Base-by-base conservation (phyloP, 805 yeast genomes). In the Candida hungchunana region DNA sequence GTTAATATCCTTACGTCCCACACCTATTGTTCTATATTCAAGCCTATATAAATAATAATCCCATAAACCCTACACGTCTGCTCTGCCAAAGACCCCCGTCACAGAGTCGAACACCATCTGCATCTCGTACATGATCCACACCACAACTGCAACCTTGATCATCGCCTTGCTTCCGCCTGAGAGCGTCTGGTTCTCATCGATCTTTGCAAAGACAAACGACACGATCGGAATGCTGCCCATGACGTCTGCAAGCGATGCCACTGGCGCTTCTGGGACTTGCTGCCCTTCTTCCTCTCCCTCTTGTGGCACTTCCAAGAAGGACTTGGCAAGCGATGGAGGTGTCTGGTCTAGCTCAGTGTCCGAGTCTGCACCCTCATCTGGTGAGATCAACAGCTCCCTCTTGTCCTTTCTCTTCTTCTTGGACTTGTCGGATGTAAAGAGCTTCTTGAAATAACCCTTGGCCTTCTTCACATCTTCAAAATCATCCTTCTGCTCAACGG, bases 51-150 rank as follows among this genome's bases (percentile, higher is more conserved):
- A 20, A 20, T 11, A 8, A 11, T 11, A 20, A 20, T 8, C 23
- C 8, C 23, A 20, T 20, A 20, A 20, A 11, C 23, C 15, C 15
- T 10, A 10, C n/a, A 7, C 27, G 14, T 12, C 27, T 10, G n/a
- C 15, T 25, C 16, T 9, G 27, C 18, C 15, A 21, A 38, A 33
- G 2, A 38, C 18, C 4, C 32, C 14, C 15, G 21, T 19, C 14
- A 47, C 8, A 6, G 43, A 23, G 6, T 48, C 48, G 6, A 32
- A 11, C 8, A 50, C 10, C 14, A 35, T 18, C 21, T 47, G 67
- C 56, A 47, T 51, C 57, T 46, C 62, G 50, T 48, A 63, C 46
- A 26, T 62, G 56, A 29, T 56, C 52, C 47, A 59, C 46, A 48
- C 50, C 46, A 27, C 50, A 40, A 48, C 53, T 53, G 59, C 56